These are phyloP conservation scores for Xylaria palmicola DNA, from an alignment of 495 filamentous ascomycete species.

Conservation along the genomic window DNA sequence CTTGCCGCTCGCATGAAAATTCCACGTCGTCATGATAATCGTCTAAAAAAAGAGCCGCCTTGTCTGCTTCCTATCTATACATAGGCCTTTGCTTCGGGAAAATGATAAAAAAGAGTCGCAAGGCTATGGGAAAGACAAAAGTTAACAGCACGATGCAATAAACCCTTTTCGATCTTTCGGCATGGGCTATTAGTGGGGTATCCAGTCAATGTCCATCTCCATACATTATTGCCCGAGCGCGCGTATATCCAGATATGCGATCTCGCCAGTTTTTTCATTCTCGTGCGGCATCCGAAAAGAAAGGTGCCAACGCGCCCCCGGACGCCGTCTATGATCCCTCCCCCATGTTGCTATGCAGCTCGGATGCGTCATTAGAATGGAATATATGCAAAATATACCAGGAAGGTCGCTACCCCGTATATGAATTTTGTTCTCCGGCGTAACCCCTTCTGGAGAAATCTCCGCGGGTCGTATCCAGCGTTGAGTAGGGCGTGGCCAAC, in stretches of 20 bases:
- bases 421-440: slow-evolving; percentile 25
- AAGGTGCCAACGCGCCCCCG: background rate
- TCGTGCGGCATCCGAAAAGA: background rate
- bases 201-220: too few species aligned
- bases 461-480: slow-evolving; percentile 32
- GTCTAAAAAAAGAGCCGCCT: background rate
- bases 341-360: background rate
- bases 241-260: background rate
- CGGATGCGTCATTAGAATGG: slow-evolving; percentile 21
- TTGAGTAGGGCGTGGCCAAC: slow-evolving; percentile 31
- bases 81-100: background rate
- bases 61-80: background rate
- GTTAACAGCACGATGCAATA: background rate
- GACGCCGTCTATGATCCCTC: background rate
- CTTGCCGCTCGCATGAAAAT: background rate
- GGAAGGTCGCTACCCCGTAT: slow-evolving; percentile 31
- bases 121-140: background rate
- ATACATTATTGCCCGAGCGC: background rate
- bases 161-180: too few species aligned
- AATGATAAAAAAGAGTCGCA: too few species aligned
- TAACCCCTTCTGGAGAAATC: slow-evolving; percentile 25
- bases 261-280: background rate
- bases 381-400: slow-evolving; percentile 37
- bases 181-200: too few species aligned
- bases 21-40: background rate